Conservation (phyloP, 805 yeast genomes). For the Lipomyces sp. region DNA sequence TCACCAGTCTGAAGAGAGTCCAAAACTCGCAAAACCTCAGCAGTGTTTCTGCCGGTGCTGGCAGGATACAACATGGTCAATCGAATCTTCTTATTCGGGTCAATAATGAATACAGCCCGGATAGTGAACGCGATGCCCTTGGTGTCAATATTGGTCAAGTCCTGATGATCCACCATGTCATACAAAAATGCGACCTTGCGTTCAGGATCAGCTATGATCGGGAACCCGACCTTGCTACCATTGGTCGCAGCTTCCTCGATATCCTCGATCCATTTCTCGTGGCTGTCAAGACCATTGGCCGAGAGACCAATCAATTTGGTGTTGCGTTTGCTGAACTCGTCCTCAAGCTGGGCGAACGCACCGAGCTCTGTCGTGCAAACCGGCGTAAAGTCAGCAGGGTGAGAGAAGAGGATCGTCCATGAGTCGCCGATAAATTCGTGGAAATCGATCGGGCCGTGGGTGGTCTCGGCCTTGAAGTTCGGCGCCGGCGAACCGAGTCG, state of each 20-base stretch:
- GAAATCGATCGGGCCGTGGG: slow-evolving; percentile 82
- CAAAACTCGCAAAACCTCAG: slow-evolving; percentile 87
- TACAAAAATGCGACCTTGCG: slow-evolving; percentile 82
- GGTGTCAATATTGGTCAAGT: slow-evolving; percentile 67
- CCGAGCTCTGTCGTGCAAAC: slow-evolving; percentile 97
- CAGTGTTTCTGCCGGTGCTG: slow-evolving; percentile 90
- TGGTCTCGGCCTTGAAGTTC: slow-evolving; percentile 80
- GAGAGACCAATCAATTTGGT: slow-evolving; percentile 89
- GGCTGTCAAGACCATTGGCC: slow-evolving; percentile 80
- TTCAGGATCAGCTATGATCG: slow-evolving; percentile 85
- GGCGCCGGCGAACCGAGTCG: slow-evolving; percentile 89
- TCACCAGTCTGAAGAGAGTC: slow-evolving; percentile 85
- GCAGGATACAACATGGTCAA: slow-evolving; percentile 89
- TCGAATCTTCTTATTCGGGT: slow-evolving; percentile 87
- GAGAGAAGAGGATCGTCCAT: slow-evolving; percentile 90
- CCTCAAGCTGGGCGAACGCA: slow-evolving; percentile 86
- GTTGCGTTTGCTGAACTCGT: slow-evolving; percentile 83
- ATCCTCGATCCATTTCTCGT: slow-evolving; percentile 86
- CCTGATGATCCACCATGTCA: slow-evolving; percentile 88
- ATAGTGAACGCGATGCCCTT: slow-evolving; percentile 82
- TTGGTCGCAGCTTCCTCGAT: slow-evolving; percentile 77
- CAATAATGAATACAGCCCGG: slow-evolving; percentile 90
- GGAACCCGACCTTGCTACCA: slow-evolving; percentile 78
- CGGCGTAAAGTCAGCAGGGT: slow-evolving; percentile 96
- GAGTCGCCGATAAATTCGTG: slow-evolving; percentile 83